phyloP scores from a whole-genome alignment of 208 protist genomes.

The Leptomonas pyrrhocoris region DNA sequence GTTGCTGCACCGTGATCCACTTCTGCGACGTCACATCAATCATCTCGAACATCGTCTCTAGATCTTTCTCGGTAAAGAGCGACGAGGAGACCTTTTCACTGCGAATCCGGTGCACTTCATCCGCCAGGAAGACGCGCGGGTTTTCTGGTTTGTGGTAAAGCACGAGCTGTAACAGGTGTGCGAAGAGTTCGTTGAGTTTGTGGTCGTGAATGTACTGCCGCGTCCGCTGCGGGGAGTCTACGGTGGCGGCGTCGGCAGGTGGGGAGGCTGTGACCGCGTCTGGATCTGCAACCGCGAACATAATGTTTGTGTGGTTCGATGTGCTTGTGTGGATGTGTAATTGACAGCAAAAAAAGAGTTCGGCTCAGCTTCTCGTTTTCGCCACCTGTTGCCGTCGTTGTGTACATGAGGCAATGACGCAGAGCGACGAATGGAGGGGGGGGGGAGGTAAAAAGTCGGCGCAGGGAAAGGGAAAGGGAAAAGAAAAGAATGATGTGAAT shows the following conservation, averaged over 20 bases:
- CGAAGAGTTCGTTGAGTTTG: slow-evolving; percentile 85
- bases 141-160: slow-evolving; percentile 84
- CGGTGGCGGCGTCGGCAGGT: slow-evolving; percentile 15
- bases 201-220: slow-evolving; percentile 80
- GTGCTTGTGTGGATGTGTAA: background rate
- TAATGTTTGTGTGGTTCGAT: background rate
- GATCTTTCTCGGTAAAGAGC: slow-evolving; percentile 85
- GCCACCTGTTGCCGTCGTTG: too few relatives aligned
- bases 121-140: slow-evolving; percentile 72
- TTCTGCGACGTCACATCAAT: slow-evolving; percentile 90
- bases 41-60: slow-evolving; percentile 93
- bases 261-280: background rate
- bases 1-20: slow-evolving; percentile 80
- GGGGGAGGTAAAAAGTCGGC: background rate
- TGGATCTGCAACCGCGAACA: slow-evolving; percentile 21
- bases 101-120: slow-evolving; percentile 78
- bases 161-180: slow-evolving; percentile 87
- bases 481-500: slow-evolving; percentile 1
- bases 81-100: slow-evolving; percentile 63
- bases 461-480: background rate
- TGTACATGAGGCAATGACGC: too few relatives aligned
- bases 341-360: background rate
- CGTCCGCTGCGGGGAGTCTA: slow-evolving; percentile 40
- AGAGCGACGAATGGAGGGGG: too few relatives aligned
- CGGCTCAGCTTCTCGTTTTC: background rate